phyloP scores from a whole-genome alignment of 192 early-diverging fungal species.

The Linnemannia zychae region DNA sequence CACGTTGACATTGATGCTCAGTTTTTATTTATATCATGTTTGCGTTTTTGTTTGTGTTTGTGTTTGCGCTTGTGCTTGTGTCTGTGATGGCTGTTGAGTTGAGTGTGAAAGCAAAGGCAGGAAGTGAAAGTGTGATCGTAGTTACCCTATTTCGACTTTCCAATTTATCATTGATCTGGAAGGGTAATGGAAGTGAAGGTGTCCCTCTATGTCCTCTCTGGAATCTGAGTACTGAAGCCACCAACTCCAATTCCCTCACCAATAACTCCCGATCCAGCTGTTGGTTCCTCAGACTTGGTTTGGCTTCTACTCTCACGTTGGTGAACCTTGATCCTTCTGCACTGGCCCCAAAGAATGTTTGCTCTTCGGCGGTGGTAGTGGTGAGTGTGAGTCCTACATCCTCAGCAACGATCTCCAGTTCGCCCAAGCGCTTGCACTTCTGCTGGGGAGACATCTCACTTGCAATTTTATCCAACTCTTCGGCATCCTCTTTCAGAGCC shows the following conservation, averaged over 20 bases:
- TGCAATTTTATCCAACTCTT: not conserved
- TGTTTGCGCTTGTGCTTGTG: too few species aligned
- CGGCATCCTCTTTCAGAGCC: slow-evolving; percentile 1
- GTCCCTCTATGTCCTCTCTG: too few species aligned
- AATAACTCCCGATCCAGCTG: slow-evolving; percentile 1
- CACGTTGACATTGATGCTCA: too few species aligned
- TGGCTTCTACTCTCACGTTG: not conserved
- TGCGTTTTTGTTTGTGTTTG: too few species aligned
- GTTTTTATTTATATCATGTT: too few species aligned
- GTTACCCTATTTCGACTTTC: too few species aligned
- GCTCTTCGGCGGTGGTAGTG: slow-evolving; percentile 5
- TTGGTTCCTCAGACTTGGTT: not conserved
- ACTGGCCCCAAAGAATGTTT: not conserved
- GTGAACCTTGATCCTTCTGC: not conserved
- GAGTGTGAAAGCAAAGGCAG: too few species aligned
- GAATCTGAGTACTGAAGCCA: not conserved
- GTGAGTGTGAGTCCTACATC: slow-evolving; percentile 6
- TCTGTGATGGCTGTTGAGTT: too few species aligned
- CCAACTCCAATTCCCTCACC: not conserved
- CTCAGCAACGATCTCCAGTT: not conserved
- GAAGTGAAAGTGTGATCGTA: too few species aligned
- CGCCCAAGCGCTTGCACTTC: slow-evolving; percentile 7
- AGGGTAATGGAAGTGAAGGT: too few species aligned
- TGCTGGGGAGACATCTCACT: not conserved
- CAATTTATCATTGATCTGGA: too few species aligned